Evolutionary conservation across 2,329 filamentous ascomycete species (phyloP).

Genomic region (Orbilia oligospora): DNA sequence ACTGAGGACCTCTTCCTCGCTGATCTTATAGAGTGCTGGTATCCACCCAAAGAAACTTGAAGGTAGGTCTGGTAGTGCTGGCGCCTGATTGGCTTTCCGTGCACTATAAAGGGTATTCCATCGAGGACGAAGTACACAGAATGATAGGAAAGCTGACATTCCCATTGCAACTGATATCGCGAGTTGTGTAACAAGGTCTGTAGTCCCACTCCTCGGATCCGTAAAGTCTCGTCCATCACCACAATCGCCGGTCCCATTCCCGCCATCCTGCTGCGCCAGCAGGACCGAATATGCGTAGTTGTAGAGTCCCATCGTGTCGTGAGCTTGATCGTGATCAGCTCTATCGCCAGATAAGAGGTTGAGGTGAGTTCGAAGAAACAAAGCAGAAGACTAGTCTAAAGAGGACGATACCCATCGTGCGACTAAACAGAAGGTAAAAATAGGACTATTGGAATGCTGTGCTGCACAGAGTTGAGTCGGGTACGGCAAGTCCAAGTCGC

Average conservation of each 20-base stretch:
- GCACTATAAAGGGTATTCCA: constrained; percentile 94
- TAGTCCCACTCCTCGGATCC: constrained; percentile 65
- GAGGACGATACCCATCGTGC: constrained; percentile 38
- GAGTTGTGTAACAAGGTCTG: constrained; percentile 74
- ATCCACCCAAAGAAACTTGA: constrained; percentile 95
- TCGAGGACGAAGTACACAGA: constrained; percentile 88
- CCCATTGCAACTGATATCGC: constrained; percentile 80
- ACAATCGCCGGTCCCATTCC: constrained; percentile 40
- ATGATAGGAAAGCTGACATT: constrained; percentile 78
- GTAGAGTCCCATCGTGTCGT: constrained; percentile 47
- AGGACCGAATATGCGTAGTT: constrained; percentile 61
- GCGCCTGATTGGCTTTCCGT: constrained; percentile 76
- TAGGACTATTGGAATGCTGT: constrained; percentile 24
- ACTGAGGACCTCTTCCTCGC: constrained; percentile 88
- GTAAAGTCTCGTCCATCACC: constrained; percentile 64
- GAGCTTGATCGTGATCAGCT: neutral
- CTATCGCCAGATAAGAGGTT: constrained; percentile 3
- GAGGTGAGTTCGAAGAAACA: constrained; percentile 20
- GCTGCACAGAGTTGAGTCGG: neutral
- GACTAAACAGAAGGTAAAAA: constrained; percentile 3
- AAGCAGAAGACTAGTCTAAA: constrained; percentile 1
- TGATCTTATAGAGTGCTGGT: constrained; percentile 83
- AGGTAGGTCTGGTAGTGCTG: constrained; percentile 81
- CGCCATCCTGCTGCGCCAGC: constrained; percentile 33
- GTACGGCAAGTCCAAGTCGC: constrained; percentile 31